phyloP scores from a whole-genome alignment of 2,329 filamentous ascomycete genomes.

The Chaetomium sp. region DNA sequence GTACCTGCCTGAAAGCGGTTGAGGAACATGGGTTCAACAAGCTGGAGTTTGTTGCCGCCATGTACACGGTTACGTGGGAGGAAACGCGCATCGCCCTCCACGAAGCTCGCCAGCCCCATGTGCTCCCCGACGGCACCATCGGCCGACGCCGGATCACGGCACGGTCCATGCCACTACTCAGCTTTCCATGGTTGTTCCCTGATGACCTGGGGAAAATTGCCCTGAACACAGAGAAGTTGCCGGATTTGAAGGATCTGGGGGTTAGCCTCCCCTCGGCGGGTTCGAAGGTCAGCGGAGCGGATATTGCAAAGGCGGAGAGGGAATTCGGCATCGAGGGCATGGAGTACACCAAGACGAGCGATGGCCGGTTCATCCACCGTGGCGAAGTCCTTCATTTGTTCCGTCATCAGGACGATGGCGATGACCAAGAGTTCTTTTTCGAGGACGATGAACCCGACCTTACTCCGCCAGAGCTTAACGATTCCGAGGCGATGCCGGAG shows the following conservation, averaged over 20 bases:
- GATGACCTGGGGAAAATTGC: conserved; percentile 60
- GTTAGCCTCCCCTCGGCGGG: background rate
- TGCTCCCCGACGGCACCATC: conserved; percentile 23
- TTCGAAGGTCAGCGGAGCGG: background rate
- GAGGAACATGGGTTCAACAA: conserved; percentile 52
- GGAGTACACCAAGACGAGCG: conserved; percentile 23
- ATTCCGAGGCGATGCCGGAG: background rate
- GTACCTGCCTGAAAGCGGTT: conserved; percentile 58
- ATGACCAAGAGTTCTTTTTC: conserved; percentile 3
- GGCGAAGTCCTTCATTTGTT: conserved; percentile 29
- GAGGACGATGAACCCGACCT: background rate
- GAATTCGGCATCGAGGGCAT: conserved; percentile 18
- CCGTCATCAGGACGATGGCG: conserved; percentile 20
- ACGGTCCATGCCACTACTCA: conserved; percentile 70
- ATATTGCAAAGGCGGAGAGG: background rate
- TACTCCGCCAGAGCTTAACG: background rate
- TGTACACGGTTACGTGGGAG: conserved; percentile 76
- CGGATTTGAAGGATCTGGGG: background rate
- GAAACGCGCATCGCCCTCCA: conserved; percentile 57
- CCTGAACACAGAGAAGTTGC: conserved; percentile 1
- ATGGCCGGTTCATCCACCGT: conserved; percentile 29
- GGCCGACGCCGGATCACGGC: conserved; percentile 34
- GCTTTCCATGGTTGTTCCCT: conserved; percentile 88
- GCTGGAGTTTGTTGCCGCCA: conserved; percentile 72
- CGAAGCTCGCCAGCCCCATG: conserved; percentile 32